Base-by-base conservation (phyloP, 1,284 basidiomycete species). In the Cryptococcus sp. region DNA sequence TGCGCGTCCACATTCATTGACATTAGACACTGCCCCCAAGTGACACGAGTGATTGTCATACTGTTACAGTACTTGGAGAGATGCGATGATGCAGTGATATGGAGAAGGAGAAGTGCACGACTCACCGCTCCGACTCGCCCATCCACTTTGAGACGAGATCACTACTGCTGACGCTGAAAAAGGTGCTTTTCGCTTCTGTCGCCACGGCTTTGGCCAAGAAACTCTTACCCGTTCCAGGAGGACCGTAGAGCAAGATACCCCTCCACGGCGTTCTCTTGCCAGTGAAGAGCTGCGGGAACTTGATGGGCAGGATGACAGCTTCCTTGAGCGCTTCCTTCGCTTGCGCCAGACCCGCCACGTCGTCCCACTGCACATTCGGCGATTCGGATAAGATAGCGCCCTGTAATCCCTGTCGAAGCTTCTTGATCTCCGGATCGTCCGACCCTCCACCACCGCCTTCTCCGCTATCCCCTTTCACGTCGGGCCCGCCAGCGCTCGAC, bases 111-210 rank as follows among this genome's bases (percentile, higher is more conserved):
- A 20, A n/a, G 40, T n/a, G 51, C n/a, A 45, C 46, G 17, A 79
- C 86, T 73, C 63, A 91, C 92, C 91, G 83, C 80, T 99, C 95
- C 20, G 91, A 94, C 80, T 99, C 95, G 66, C 95, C 95, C 83
- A 98, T 96, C 95, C 95, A 99, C 79, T 99, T 99, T 79, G 91
- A 95, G 57, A 99, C 96, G 54, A 99, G 82, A 75, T 99, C 96
- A 77, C 88, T 90, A 51, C 90, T 93, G 69, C 90, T 93, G 61
- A 99, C 93, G 67, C 90, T 93, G 81, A 96, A 99, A 84, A 99
- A 99, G 17, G 95, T 98, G 75, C 92, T 92, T 81, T 99, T 98
- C 58, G 95, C 93, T 79, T 99, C 95, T 19, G 95, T 99, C 22
- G 95, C 96, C 43, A 99, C 95, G 0, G 96, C 95, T 79, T 99